A percentile compares a stretch with the other conserved stretches of the same genome.
Conservation (phyloP, 108 stramenopile species). For the Licmophora abbreviata region DNA sequence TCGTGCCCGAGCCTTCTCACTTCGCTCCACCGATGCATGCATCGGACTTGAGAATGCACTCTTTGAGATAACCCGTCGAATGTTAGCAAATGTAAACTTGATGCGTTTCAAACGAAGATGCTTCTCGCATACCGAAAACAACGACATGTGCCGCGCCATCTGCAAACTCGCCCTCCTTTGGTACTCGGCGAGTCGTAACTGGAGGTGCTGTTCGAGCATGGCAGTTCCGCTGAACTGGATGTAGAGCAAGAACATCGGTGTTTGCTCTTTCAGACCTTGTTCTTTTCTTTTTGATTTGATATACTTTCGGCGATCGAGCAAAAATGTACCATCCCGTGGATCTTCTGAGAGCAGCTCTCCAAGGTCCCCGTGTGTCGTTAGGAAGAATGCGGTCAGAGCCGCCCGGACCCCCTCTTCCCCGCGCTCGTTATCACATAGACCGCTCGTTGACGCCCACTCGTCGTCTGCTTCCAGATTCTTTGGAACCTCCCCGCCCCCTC, state of each 20-base stretch:
- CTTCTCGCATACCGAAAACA: constrained; percentile 24
- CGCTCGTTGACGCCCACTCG: constrained; percentile 15
- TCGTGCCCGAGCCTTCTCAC: constrained; percentile 19
- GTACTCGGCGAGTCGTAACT: constrained; percentile 20
- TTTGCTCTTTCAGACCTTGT: constrained; percentile 21
- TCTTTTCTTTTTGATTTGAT: constrained; percentile 14
- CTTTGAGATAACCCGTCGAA: constrained; percentile 26
- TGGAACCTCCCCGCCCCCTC: too few relatives aligned
- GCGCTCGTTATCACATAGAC: constrained; percentile 22
- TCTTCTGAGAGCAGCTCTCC: constrained; percentile 22
- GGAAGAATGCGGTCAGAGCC: constrained; percentile 32
- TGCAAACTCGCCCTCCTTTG: constrained; percentile 9
- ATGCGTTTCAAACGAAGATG: constrained; percentile 30
- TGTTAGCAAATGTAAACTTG: constrained; percentile 19
- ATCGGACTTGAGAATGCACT: constrained; percentile 14
- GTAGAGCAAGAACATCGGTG: constrained; percentile 27
- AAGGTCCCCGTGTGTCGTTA: constrained; percentile 33
- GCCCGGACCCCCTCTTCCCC: constrained; percentile 33
- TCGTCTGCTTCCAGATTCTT: constrained; percentile 27
- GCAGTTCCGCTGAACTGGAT: constrained; percentile 18
- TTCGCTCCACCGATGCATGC: constrained; percentile 18
- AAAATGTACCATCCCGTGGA: constrained; percentile 16
- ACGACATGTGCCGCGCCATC: constrained; percentile 26
- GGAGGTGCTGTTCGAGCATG: constrained; percentile 22
- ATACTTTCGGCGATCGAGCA: constrained; percentile 31